Base-by-base conservation (phyloP, 2,329 filamentous ascomycete genomes). In the Xylariaceae sp. region DNA sequence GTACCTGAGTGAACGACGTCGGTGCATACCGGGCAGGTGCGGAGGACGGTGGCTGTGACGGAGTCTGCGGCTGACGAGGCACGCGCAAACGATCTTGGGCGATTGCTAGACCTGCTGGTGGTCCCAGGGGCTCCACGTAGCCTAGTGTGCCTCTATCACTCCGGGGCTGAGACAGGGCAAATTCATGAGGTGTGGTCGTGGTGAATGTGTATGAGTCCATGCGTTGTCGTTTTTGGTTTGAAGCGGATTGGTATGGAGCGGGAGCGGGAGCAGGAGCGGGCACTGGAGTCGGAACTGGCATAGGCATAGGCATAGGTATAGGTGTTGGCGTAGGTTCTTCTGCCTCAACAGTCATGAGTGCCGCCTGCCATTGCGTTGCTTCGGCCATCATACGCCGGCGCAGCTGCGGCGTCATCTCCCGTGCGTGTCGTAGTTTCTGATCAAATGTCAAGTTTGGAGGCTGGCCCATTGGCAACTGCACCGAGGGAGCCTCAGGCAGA, bases 281-380 rank as follows among this genome's bases (percentile, higher is more conserved):
- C n/a, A n/a, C n/a, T 28, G 22, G 22, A 28, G 39, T 13, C 41
- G 41, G 17, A 47, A 22, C 31, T 45, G 38, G 22, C 22, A 28
- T 28, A 5, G 22, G 22, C 22, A 28, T 28, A 5, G 22, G 22
- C 4, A 28, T 16, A 5, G 34, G 34, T 5, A 16, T 10, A 5
- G 34, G 5, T 9, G 9, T 38, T 10, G 34, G 34, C 34, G 10
- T 38, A 13, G 34, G 5, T n/a, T 48, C 52, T 45, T 66, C 64
- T 2, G 62, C 63, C 44, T 67, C 63, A 14, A 62, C 50, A 1
- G 64, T 67, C 49, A 58, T 59, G n/a, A 66, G 56, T 5, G 63
- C 65, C 18, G 63, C 62, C 41, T 66, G 59, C 65, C 65, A 67
- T 44, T 66, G 64, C 45, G 61, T 50, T 16, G 51, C 51, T 41